Percentiles rank a stretch among this genome's conserved stretches.
Evolutionary conservation across 805 yeast genomes (phyloP).

Genomic region (Helenozyma baotianmanensis): DNA sequence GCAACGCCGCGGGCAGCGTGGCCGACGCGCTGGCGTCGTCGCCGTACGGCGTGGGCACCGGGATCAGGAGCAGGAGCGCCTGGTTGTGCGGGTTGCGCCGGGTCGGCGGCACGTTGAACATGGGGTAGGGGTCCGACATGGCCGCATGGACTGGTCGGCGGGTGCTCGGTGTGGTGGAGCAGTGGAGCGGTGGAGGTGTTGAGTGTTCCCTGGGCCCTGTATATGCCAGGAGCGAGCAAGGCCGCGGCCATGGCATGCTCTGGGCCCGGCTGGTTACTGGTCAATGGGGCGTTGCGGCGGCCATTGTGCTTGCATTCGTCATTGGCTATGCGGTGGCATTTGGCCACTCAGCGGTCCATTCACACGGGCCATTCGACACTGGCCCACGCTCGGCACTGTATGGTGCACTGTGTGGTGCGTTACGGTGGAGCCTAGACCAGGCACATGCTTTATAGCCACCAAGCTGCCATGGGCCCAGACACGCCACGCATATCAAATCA

Average conservation of each 20-base stretch:
- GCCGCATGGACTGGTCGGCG: background rate
- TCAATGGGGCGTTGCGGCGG: no score
- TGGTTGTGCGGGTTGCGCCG: conserved; percentile 18
- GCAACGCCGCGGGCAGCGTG: conserved; percentile 4
- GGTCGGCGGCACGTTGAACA: conserved; percentile 33
- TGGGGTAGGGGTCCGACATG: conserved; percentile 18
- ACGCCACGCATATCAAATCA: no score
- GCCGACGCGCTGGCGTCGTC: conserved; percentile 3
- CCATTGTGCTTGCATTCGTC: no score
- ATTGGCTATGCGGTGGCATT: no score
- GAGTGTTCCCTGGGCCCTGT: background rate
- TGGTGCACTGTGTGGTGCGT: no score
- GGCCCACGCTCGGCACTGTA: no score
- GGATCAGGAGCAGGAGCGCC: conserved; percentile 26
- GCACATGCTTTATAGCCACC: no score
- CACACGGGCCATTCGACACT: no score
- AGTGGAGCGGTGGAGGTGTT: background rate
- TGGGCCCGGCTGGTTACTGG: no score
- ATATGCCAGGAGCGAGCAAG: background rate
- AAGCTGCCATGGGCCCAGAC: no score
- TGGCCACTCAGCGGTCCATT: no score
- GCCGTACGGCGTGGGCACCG: conserved; percentile 20
- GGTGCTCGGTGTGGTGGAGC: background rate
- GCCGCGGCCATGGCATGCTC: background rate
- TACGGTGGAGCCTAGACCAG: no score